phyloP scores from a whole-genome alignment of 352 stramenopile genomes.

The Poterioochromonas sp. region DNA sequence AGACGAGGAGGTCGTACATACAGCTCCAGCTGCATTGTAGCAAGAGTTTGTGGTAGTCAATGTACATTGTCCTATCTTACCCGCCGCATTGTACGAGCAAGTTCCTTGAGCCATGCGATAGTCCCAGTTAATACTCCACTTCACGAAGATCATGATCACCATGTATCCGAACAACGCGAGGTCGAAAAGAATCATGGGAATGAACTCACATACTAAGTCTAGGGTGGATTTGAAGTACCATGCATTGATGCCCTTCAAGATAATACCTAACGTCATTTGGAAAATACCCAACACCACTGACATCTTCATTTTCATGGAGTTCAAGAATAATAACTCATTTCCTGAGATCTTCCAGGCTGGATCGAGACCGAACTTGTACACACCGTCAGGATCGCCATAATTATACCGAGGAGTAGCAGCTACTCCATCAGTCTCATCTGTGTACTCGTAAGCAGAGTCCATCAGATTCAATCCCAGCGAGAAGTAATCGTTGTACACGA shows the following conservation, averaged over 20 bases:
- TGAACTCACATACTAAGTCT: conserved; percentile 92
- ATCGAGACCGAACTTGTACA: conserved; percentile 95
- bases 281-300: conserved; percentile 95
- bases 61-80: background rate
- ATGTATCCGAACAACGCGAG: conserved; percentile 98
- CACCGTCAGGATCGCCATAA: conserved; percentile 68
- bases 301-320: conserved; percentile 99
- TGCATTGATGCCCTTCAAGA: conserved; percentile 87
- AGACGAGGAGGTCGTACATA: background rate
- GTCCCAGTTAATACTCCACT: conserved; percentile 98
- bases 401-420: conserved; percentile 53
- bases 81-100: conserved; percentile 49
- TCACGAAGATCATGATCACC: conserved; percentile 96
- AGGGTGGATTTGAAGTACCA: conserved; percentile 89
- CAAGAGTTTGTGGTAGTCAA: background rate
- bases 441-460: conserved; percentile 81
- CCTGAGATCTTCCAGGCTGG: conserved; percentile 92
- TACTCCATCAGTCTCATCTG: conserved; percentile 45
- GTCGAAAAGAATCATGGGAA: conserved; percentile 93
- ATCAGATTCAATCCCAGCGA: conserved; percentile 93
- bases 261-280: conserved; percentile 96
- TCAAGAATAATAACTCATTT: conserved; percentile 98
- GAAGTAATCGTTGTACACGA: conserved; percentile 99
- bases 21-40: background rate
- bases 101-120: conserved; percentile 73